Percentiles rank a stretch among this genome's conserved stretches.
phyloP scores from a whole-genome alignment of 2,329 filamentous ascomycete species.

The Penicillium sp. region DNA sequence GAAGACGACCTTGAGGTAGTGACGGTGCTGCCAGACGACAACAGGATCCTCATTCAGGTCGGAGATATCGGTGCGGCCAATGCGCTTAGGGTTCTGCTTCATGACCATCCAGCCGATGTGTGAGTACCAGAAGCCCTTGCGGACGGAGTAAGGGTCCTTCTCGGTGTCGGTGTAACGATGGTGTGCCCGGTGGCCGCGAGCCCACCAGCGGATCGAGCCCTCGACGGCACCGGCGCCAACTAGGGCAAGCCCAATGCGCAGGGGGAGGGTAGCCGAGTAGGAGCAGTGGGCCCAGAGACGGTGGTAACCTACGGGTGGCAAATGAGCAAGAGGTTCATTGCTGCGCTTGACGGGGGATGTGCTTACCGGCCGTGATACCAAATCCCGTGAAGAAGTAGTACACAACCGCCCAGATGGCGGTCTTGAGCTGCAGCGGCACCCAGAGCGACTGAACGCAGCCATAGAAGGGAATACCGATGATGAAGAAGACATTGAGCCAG shows the following conservation, averaged over 20 bases:
- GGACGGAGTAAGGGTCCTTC: constrained; percentile 86
- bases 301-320: constrained; percentile 59
- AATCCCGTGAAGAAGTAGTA: constrained; percentile 85
- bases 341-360: neutral
- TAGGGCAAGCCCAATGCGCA: constrained; percentile 78
- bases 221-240: constrained; percentile 80
- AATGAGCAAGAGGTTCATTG: neutral
- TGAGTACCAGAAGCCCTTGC: constrained; percentile 81
- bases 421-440: constrained; percentile 71
- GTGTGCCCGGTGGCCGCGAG: constrained; percentile 79
- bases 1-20: constrained; percentile 78
- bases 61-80: constrained; percentile 82
- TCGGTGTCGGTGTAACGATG: constrained; percentile 91
- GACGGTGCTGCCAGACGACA: constrained; percentile 81
- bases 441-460: constrained; percentile 74
- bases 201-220: constrained; percentile 87
- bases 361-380: constrained; percentile 71
- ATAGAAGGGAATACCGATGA: constrained; percentile 70
- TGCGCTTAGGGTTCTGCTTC: constrained; percentile 88
- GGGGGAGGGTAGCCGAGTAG: constrained; percentile 71
- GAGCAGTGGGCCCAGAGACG: constrained; percentile 83
- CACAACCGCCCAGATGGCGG: constrained; percentile 66
- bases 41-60: constrained; percentile 83
- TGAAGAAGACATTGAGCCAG: constrained; percentile 84
- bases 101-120: constrained; percentile 89